Evolutionary conservation across 2,329 filamentous ascomycete species (phyloP).

Genomic region (Aspergillus transmontanensis): DNA sequence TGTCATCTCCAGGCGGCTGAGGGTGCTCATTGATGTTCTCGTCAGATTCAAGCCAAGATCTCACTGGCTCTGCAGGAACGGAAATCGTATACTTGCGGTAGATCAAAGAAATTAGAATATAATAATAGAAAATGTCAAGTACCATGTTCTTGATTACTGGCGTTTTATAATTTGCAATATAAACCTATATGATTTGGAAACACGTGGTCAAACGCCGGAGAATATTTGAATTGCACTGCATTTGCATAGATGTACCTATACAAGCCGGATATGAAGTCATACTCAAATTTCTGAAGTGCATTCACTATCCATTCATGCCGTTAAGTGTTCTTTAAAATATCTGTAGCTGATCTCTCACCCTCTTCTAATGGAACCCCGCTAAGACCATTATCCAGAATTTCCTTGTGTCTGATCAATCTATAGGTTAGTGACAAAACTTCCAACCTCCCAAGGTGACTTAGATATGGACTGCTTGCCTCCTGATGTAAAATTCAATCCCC

Average conservation of each 20-base stretch:
- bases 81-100: no score
- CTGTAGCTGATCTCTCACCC: neutral
- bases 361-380: neutral
- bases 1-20: neutral
- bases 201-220: no score
- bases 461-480: neutral
- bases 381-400: constrained; percentile 4
- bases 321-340: neutral
- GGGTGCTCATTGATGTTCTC: no score
- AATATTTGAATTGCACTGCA: neutral
- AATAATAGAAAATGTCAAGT: neutral
- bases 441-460: neutral
- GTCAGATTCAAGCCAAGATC: neutral
- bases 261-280: neutral
- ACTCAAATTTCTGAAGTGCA: neutral
- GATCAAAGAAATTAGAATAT: no score
- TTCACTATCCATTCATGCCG: neutral
- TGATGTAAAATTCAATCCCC: constrained; percentile 11
- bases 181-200: no score
- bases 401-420: neutral
- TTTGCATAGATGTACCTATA: neutral
- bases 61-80: neutral
- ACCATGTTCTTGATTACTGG: no score
- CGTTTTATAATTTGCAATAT: no score
- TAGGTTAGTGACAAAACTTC: neutral